Conservation (phyloP, 1,284 basidiomycete genomes). For the Ganoderma leucocontextum region DNA sequence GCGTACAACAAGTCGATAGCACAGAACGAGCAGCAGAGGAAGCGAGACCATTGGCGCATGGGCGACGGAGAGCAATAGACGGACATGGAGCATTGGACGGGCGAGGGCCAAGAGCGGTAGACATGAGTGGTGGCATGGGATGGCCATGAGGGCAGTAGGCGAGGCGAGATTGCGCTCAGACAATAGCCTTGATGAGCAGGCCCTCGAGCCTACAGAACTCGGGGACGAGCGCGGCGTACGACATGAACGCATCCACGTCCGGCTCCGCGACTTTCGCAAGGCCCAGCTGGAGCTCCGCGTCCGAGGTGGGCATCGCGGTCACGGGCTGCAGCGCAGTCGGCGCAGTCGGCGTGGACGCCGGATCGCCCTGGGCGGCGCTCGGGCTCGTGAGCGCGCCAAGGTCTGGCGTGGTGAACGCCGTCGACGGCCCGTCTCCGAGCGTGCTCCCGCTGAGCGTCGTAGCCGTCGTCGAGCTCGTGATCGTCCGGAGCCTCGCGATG, state of each 20-base stretch:
- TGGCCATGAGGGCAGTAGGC: neutral
- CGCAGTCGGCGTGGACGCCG: slow-evolving; percentile 32
- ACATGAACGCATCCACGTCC: slow-evolving; percentile 83
- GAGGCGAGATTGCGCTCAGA: slow-evolving; percentile 42
- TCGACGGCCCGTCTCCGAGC: slow-evolving; percentile 51
- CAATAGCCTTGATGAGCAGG: slow-evolving; percentile 72
- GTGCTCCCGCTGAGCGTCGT: slow-evolving; percentile 48
- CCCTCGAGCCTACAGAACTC: slow-evolving; percentile 81
- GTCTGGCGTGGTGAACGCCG: slow-evolving; percentile 73
- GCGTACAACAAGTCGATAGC: slow-evolving; percentile 35
- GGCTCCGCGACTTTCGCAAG: slow-evolving; percentile 83
- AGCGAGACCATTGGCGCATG: slow-evolving; percentile 12
- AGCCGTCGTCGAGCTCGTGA: slow-evolving; percentile 60
- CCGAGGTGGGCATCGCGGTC: slow-evolving; percentile 70
- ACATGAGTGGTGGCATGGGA: neutral
- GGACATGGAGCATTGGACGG: neutral
- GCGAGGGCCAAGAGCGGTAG: neutral
- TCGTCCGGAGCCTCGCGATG: slow-evolving; percentile 49
- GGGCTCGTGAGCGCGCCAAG: slow-evolving; percentile 45
- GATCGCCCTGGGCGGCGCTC: slow-evolving; percentile 36
- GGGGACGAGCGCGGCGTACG: slow-evolving; percentile 84
- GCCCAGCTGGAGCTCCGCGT: slow-evolving; percentile 76
- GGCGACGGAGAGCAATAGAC: slow-evolving; percentile 8
- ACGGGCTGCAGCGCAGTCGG: slow-evolving; percentile 73
- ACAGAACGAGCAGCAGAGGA: slow-evolving; percentile 32